Evolutionary conservation across 805 yeast species (phyloP), one percentile per base, ranked within the genome.

Genomic region (Metschnikowia colocasiae): DNA sequence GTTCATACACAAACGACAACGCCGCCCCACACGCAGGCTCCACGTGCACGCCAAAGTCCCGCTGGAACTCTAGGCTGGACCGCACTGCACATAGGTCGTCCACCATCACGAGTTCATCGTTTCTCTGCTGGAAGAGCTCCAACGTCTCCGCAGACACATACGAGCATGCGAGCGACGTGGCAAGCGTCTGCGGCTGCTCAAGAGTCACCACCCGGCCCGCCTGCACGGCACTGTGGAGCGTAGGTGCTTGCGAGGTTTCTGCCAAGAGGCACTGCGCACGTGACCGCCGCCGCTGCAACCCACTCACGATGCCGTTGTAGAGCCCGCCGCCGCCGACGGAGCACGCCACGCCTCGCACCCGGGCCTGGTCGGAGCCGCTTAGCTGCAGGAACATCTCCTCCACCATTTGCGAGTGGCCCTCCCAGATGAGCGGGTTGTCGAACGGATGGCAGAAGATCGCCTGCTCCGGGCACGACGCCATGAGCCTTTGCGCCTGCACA

Each of bases 21-120:
- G 87, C 79, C 1, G 86, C 86, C 3, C 88, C 88, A 61, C 89
- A 84, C 1, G 89, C 89, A 0, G 88, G 88, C 59, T 84, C 89
- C 0, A 82, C 78, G 20, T 80, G 63, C 39, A 69, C 65, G 47
- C 77, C 76, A 51, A 71, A 79, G 47, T 79, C 80, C 2, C 69
- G 58, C 6, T 81, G 77, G 55, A 75, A 81, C 36, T 62, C 67
- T 22, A 80, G 56, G 42, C 83, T 73, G 0, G 84, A 79, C 13
- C 62, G 61, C 0, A 83, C 72, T 0, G 87, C 83, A 33, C 82
- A 81, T 2, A 65, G 49, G 55, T 85, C 91, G 22, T 75, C 67
- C 16, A 68, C 59, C 18, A 67, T 52, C 10, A 49, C 47, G 12
- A 68, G 58, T 18, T 43, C 45, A 43, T 50, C 53, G 8, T 55